Evolutionary conservation across 2,329 filamentous ascomycete genomes (phyloP).

Genomic region (Dactylellina cionopaga): DNA sequence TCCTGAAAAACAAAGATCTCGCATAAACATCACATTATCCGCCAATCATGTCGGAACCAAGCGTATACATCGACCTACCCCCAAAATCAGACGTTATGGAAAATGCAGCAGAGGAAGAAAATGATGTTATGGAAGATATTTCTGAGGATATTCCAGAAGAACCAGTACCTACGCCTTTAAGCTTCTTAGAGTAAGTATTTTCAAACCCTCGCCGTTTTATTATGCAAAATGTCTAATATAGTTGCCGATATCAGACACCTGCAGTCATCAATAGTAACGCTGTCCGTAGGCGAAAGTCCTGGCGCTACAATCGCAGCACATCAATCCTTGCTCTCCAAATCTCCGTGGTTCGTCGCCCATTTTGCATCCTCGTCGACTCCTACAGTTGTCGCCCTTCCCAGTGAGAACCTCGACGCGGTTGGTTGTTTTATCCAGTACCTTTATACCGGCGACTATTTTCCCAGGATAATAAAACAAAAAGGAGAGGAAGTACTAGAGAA

Average conservation of each 20-base stretch:
- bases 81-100: conserved; percentile 49
- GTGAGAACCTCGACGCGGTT: conserved; percentile 77
- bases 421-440: conserved; percentile 84
- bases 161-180: conserved; percentile 25
- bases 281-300: conserved; percentile 70
- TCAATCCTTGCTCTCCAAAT: conserved; percentile 77
- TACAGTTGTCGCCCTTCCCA: conserved; percentile 74
- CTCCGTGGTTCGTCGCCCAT: conserved; percentile 75
- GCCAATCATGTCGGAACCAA: conserved; percentile 30
- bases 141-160: conserved; percentile 34
- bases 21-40: neutral
- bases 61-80: conserved; percentile 43
- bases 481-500: conserved; percentile 75
- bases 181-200: conserved; percentile 43
- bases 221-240: conserved; percentile 14
- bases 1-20: neutral
- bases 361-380: conserved; percentile 71
- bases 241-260: conserved; percentile 69
- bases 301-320: conserved; percentile 78
- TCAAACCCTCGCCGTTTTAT: neutral
- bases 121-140: conserved; percentile 45
- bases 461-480: conserved; percentile 67
- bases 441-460: conserved; percentile 89
- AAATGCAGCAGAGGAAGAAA: conserved; percentile 36
- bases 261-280: conserved; percentile 74